Evolutionary conservation across 345 rosid species (phyloP).

Genomic region (Rhodomyrtus tomentosa): DNA sequence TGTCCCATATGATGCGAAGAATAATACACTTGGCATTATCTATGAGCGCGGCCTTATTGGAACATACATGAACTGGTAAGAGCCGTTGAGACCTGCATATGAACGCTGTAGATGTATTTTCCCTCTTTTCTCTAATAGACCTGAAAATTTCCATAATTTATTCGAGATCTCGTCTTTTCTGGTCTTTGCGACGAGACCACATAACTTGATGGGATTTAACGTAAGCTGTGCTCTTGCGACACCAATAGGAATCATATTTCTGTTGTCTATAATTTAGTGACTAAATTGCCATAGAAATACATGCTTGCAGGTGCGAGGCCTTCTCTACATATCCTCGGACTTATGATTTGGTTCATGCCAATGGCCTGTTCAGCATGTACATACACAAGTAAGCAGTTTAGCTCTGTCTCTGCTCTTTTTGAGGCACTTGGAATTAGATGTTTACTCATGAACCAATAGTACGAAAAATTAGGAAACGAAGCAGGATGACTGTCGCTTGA

Average conservation of each 20-base stretch:
- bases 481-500: background rate
- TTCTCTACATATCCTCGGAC: constrained; percentile 61
- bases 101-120: background rate
- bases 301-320: constrained; percentile 41
- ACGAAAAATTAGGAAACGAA: background rate
- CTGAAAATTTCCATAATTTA: background rate
- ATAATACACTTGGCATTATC: constrained; percentile 39
- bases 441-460: background rate
- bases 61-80: constrained; percentile 68
- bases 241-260: background rate
- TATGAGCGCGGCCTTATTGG: constrained; percentile 68
- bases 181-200: background rate
- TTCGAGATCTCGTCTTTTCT: background rate
- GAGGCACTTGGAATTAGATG: background rate
- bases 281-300: background rate
- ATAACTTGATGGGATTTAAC: background rate
- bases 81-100: background rate
- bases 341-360: constrained; percentile 49
- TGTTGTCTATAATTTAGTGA: background rate
- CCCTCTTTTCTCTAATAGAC: background rate
- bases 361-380: constrained; percentile 50
- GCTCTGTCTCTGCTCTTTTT: background rate
- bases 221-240: background rate
- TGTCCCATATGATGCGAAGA: constrained; percentile 32
- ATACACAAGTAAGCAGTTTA: constrained; percentile 42